phyloP scores from a whole-genome alignment of 176 grass and related monocot genomes.

The Triticum aestivum region DNA sequence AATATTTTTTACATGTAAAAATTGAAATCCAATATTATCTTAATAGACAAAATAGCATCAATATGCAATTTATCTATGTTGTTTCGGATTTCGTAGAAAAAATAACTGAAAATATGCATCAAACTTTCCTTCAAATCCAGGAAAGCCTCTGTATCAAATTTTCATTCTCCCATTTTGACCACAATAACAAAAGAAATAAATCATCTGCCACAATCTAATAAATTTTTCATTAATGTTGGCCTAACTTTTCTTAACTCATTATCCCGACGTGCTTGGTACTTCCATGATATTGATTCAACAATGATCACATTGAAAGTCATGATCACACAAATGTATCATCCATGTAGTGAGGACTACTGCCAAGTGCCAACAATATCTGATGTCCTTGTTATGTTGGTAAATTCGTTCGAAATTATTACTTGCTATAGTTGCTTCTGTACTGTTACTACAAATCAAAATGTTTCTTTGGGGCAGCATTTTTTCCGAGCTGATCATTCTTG shows the following conservation, averaged over 20 bases:
- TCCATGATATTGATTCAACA: not conserved
- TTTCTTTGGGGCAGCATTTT: not conserved
- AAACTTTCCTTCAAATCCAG: not conserved
- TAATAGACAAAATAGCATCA: not conserved
- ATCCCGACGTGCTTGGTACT: not conserved
- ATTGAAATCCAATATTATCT: not conserved
- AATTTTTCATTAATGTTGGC: not conserved
- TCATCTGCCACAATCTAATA: not conserved
- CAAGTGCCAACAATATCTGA: not conserved
- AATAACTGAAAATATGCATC: not conserved
- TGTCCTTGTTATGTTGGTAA: not conserved
- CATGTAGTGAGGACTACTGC: not conserved
- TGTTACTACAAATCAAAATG: not conserved
- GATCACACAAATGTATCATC: not conserved
- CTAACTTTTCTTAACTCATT: not conserved
- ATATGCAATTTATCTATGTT: not conserved
- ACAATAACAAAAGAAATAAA: not conserved
- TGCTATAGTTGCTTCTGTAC: conserved; percentile 20
- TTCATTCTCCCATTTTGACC: not conserved
- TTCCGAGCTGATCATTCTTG: not conserved
- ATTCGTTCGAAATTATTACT: not conserved
- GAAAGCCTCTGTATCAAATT: not conserved
- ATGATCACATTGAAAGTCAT: conserved; percentile 4
- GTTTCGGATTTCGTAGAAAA: not conserved
- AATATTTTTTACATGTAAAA: not conserved